These are phyloP conservation scores for Dacryopinax spathularia DNA, from an alignment of 768 basidiomycete species.

Conservation along the genomic window DNA sequence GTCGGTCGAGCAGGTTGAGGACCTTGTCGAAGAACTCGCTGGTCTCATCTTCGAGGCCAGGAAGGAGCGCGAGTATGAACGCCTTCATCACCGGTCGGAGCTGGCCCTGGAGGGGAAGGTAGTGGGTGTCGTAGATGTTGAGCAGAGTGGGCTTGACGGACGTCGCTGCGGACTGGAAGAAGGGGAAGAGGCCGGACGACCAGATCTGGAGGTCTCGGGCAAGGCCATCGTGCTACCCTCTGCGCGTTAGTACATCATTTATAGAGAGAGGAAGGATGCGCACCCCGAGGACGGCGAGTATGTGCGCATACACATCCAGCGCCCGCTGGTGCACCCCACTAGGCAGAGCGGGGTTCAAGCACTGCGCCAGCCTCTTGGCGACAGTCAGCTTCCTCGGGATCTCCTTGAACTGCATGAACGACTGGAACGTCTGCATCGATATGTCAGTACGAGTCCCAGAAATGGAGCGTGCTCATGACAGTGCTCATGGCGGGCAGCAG, in stretches of 20 bases:
- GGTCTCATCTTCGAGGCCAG: constrained; percentile 93
- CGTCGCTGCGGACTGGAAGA: constrained; percentile 98
- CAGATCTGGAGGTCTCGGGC: constrained; percentile 76
- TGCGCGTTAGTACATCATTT: background rate
- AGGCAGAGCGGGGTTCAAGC: constrained; percentile 92
- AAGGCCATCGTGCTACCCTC: constrained; percentile 63
- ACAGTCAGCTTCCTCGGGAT: constrained; percentile 91
- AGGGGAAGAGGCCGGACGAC: constrained; percentile 93
- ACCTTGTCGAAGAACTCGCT: constrained; percentile 71
- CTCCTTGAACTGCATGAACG: constrained; percentile 71
- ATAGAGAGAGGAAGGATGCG: constrained; percentile 21
- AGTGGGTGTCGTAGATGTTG: constrained; percentile 84
- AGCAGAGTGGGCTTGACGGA: constrained; percentile 88
- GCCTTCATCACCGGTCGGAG: constrained; percentile 88
- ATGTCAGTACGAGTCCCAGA: too few relatives aligned
- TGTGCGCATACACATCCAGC: constrained; percentile 89
- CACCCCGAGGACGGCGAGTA: constrained; percentile 82
- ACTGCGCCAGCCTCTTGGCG: constrained; percentile 88
- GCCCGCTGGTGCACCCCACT: constrained; percentile 95
- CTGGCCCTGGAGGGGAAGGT: constrained; percentile 66
- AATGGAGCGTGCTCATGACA: too few relatives aligned
- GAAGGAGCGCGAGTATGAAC: constrained; percentile 81
- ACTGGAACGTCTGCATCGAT: constrained; percentile 40
- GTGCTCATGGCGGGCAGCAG: too few relatives aligned
- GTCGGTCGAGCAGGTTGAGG: constrained; percentile 56